phyloP scores from a whole-genome alignment of 2,329 filamentous ascomycete species.

The Colletotrichum sp. region DNA sequence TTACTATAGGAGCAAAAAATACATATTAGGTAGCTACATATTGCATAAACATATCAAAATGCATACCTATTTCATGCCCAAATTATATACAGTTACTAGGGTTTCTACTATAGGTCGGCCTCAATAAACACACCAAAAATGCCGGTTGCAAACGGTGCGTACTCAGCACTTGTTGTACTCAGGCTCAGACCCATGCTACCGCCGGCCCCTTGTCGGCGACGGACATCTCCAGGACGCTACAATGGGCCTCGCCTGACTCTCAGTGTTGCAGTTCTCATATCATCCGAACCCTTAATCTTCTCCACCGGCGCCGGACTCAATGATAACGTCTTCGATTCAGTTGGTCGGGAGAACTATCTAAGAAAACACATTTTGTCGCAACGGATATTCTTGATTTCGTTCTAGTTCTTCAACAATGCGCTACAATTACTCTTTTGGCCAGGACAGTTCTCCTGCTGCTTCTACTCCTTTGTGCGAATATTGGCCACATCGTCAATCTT shows the following conservation, averaged over 20 bases:
- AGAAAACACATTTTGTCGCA: background rate
- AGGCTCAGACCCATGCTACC: background rate
- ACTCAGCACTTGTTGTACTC: background rate
- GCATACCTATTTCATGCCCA: too few species aligned
- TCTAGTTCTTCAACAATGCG: accelerated
- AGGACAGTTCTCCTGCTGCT: too few species aligned
- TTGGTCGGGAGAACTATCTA: background rate
- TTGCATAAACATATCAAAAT: too few species aligned
- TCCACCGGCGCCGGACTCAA: background rate
- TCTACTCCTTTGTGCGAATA: too few species aligned
- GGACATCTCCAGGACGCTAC: background rate
- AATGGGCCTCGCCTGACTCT: background rate
- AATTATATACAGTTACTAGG: too few species aligned
- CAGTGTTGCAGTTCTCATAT: background rate
- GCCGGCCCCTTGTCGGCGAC: background rate
- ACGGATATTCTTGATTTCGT: accelerated
- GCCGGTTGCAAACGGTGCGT: background rate
- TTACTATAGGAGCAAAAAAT: too few species aligned
- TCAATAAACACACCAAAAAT: background rate
- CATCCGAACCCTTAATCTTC: background rate
- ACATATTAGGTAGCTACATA: too few species aligned
- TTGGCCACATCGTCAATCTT: too few species aligned
- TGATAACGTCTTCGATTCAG: background rate
- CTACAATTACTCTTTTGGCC: too few species aligned
- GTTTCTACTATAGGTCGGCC: too few species aligned